phyloP scores from a whole-genome alignment of 352 stramenopile species.

The Thraustochytrium striatum region DNA sequence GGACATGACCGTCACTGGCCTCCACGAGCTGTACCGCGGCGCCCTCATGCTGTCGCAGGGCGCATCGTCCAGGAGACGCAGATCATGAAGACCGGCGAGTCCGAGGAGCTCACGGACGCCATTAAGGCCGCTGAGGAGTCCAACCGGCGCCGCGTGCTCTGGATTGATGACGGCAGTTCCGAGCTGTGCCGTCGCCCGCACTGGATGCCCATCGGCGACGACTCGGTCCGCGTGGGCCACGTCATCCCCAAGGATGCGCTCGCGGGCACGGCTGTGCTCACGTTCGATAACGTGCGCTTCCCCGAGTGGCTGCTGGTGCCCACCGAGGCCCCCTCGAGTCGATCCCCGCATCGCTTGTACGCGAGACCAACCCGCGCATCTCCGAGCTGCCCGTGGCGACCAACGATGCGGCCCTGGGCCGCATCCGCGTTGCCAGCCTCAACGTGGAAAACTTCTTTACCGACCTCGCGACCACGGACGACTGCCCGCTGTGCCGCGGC shows the following conservation, averaged over 20 bases:
- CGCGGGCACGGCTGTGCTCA: not conserved
- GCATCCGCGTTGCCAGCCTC: conserved; percentile 24
- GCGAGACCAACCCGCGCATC: not conserved
- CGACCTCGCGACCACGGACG: not conserved
- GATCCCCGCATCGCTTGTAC: not conserved
- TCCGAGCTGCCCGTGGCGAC: not conserved
- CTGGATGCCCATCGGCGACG: not conserved
- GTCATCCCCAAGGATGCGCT: not conserved
- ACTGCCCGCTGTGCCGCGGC: conserved; percentile 13
- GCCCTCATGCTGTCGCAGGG: conserved; percentile 9
- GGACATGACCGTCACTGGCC: conserved; percentile 23
- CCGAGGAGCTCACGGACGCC: not conserved
- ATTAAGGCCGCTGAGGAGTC: too few species aligned
- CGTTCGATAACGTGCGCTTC: not conserved
- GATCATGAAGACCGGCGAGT: not conserved
- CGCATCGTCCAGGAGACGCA: not conserved
- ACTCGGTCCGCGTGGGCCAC: not conserved
- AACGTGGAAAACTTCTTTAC: conserved; percentile 49
- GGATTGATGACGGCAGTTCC: not conserved
- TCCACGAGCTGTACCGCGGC: conserved; percentile 30
- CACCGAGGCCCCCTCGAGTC: not conserved
- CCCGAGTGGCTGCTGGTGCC: not conserved
- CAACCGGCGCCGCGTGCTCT: not conserved
- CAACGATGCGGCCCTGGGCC: not conserved
- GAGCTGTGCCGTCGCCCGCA: not conserved